These are phyloP conservation scores for Lichina pygmaea DNA, from an alignment of 495 filamentous ascomycete genomes.

Conservation along the genomic window DNA sequence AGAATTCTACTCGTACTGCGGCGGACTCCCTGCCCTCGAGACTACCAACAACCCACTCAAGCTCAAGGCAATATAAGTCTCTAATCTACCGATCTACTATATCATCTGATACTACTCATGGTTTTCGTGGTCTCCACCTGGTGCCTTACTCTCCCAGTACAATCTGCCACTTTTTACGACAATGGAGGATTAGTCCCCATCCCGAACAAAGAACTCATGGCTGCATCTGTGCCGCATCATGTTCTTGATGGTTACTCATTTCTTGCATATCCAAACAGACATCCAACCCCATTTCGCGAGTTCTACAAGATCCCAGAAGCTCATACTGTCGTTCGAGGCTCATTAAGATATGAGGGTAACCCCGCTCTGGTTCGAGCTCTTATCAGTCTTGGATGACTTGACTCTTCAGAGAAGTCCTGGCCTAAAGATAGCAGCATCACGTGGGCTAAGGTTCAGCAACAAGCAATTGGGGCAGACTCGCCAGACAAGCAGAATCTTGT, in stretches of 20 bases:
- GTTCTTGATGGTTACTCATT: slow-evolving; percentile 77
- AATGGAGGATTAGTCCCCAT: slow-evolving; percentile 43
- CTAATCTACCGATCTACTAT: no score
- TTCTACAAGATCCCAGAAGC: slow-evolving; percentile 79
- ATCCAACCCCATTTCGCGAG: slow-evolving; percentile 65
- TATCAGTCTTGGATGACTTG: slow-evolving; percentile 5
- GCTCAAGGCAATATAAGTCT: no score
- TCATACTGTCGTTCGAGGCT: slow-evolving; percentile 27
- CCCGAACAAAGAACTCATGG: slow-evolving; percentile 50
- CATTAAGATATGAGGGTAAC: slow-evolving; percentile 7
- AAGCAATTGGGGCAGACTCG: background rate
- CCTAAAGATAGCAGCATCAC: slow-evolving; percentile 20
- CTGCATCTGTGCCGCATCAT: slow-evolving; percentile 61
- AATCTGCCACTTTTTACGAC: slow-evolving; percentile 69
- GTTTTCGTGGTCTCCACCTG: slow-evolving; percentile 68
- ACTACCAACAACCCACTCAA: slow-evolving; percentile 72
- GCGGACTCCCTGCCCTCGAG: slow-evolving; percentile 65
- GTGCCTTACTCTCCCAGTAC: slow-evolving; percentile 61
- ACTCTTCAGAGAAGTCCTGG: slow-evolving; percentile 11
- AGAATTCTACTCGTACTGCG: no score
- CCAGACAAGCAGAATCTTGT: slow-evolving; percentile 25
- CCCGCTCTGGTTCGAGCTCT: slow-evolving; percentile 7
- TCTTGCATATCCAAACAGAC: slow-evolving; percentile 81
- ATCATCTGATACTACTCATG: no score
- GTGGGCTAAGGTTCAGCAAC: slow-evolving; percentile 27